These are phyloP conservation scores for Delonix regia DNA, from an alignment of 306 rosid genomes.

Conservation along the genomic window DNA sequence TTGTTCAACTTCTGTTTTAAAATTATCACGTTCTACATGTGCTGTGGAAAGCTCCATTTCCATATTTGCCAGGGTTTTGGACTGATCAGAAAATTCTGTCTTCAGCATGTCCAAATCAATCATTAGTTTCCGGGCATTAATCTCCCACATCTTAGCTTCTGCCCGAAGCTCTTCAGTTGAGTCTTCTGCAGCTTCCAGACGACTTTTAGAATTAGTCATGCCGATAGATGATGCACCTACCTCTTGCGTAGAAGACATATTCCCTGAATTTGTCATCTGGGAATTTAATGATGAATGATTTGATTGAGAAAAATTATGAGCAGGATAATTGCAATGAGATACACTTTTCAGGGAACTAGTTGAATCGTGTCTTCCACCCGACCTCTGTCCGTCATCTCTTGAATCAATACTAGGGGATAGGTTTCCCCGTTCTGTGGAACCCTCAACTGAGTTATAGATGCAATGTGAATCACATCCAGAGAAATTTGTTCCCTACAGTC, in stretches of 20 bases:
- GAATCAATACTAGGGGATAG: slow-evolving; percentile 36
- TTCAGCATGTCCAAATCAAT: slow-evolving; percentile 67
- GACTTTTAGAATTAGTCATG: slow-evolving; percentile 35
- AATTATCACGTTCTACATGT: slow-evolving; percentile 47
- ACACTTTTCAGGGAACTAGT: slow-evolving; percentile 47
- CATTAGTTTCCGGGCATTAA: slow-evolving; percentile 84
- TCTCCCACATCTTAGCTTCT: slow-evolving; percentile 96
- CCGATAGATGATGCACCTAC: slow-evolving; percentile 33
- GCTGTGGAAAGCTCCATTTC: slow-evolving; percentile 64
- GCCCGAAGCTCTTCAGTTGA: slow-evolving; percentile 74
- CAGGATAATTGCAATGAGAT: slow-evolving; percentile 36
- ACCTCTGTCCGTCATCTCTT: slow-evolving; percentile 37
- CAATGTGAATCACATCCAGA: slow-evolving; percentile 48
- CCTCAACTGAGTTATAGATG: slow-evolving; percentile 50
- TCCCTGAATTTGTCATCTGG: slow-evolving; percentile 13
- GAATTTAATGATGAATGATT: slow-evolving; percentile 38
- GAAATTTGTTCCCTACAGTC: slow-evolving; percentile 49
- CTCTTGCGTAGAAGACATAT: slow-evolving; percentile 30
- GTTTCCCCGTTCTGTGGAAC: slow-evolving; percentile 43
- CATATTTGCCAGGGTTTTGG: slow-evolving; percentile 54
- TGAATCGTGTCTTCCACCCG: slow-evolving; percentile 39
- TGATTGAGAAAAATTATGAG: slow-evolving; percentile 29
- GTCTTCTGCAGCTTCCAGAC: slow-evolving; percentile 56
- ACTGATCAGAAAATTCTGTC: slow-evolving; percentile 68
- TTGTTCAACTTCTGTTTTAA: slow-evolving; percentile 64